Base-by-base conservation (phyloP, 768 basidiomycete genomes). In the Boletus sp. region DNA sequence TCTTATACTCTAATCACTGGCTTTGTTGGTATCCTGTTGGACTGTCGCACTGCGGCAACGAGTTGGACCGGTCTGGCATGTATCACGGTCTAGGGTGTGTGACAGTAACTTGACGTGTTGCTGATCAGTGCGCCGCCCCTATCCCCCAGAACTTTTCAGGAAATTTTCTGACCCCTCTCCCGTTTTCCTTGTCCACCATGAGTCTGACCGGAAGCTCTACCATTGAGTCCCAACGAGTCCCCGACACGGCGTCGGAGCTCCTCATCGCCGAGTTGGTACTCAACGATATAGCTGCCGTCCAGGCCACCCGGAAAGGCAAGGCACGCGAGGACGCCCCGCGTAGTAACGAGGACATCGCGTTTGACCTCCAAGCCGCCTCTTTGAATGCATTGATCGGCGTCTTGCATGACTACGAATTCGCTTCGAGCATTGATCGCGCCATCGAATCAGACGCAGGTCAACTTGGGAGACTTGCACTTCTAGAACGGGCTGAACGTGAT, bases 301-400 rank as follows among this genome's bases (percentile, higher is more conserved):
- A 72, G 15, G 56, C 67, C 21, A 43, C 59, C 0, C 59, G 67
- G 13, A 80, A 80, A 53, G 77, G 77, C 25, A 75, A 75, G 46
- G 50, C 62, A 3, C 68, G 71, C 23, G 65, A 63, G 2, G 69
- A 63, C 40, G 55, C 59, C 1, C 63, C 70, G 3, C 63, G 65
- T 7, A 66, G 72, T 0, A 81, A 84, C 59, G 74, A 76, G 37
- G 77, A 80, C 37, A 50, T 74, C 8, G 83, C 83, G 0, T 65
- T 79, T 8, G 68, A 70, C 35, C 39, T 78, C 1, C 79, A 79
- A 50, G 67, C 67, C 3, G 70, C 77, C 29, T 70, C 73, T 15
- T 49, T 78, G 6, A 53, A 66, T 7, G 56, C 60, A 9, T 53
- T 71, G 39, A 52, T 77, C 4, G 60, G 57, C 0, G 40, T 64